Evolutionary conservation across 306 rosid species (phyloP).

Genomic region (Phaseolus lunatus): DNA sequence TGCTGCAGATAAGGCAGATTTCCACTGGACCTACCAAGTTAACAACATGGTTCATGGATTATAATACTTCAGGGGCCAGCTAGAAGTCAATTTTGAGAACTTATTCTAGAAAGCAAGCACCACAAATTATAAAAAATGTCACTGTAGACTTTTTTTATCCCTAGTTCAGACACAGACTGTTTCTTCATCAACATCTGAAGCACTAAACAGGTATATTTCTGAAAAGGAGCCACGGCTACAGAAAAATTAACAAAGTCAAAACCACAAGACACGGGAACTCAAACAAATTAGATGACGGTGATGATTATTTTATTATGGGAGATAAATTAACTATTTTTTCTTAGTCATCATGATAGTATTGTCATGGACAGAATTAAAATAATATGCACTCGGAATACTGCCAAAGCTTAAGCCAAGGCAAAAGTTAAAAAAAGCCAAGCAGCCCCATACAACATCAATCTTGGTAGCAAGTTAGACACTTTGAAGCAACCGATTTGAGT

Average conservation of each 20-base stretch:
- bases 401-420: conserved; percentile 38
- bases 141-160: background rate
- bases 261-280: conserved; percentile 34
- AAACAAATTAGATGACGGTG: conserved; percentile 34
- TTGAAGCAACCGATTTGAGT: background rate
- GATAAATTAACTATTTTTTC: background rate
- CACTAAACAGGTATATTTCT: conserved; percentile 10
- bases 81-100: conserved; percentile 37
- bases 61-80: conserved; percentile 53
- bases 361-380: conserved; percentile 6
- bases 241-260: conserved; percentile 4
- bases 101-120: conserved; percentile 15
- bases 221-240: conserved; percentile 20
- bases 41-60: conserved; percentile 33
- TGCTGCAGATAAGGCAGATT: conserved; percentile 38
- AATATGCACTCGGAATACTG: conserved; percentile 27
- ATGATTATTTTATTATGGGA: conserved; percentile 2
- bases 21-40: conserved; percentile 40
- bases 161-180: background rate
- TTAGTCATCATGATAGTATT: background rate
- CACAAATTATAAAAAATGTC: background rate
- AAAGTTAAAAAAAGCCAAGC: conserved; percentile 45
- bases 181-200: conserved; percentile 29
- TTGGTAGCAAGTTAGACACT: conserved; percentile 1
- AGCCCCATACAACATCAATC: conserved; percentile 34